Evolutionary conservation across 257 asterid species (phyloP).

Genomic region (Primulina eburnea): DNA sequence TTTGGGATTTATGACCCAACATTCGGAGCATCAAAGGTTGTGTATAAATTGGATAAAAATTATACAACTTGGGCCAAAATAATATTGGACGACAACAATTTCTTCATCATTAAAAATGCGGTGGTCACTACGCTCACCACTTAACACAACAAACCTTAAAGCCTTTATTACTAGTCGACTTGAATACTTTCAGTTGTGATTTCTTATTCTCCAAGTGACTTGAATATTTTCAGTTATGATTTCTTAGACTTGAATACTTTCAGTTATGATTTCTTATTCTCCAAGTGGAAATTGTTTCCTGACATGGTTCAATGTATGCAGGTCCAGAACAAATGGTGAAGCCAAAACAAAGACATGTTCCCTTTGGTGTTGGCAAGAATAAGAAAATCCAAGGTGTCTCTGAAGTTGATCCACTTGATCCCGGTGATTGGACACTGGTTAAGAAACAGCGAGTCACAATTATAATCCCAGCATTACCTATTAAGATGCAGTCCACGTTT

Average conservation of each 20-base stretch:
- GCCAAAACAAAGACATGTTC: conserved; percentile 41
- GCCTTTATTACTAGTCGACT: neutral
- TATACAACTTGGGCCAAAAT: neutral
- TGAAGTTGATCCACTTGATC: conserved; percentile 31
- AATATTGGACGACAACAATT: neutral
- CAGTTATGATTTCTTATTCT: neutral
- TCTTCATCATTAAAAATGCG: neutral
- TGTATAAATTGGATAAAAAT: neutral
- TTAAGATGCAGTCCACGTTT: conserved; percentile 25
- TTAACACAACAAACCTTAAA: neutral
- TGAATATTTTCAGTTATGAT: neutral
- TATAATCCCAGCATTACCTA: conserved; percentile 70
- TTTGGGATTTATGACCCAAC: neutral
- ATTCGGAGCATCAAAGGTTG: neutral
- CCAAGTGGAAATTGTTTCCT: conserved; percentile 8
- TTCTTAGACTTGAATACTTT: neutral
- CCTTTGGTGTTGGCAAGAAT: conserved; percentile 37
- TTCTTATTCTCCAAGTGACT: neutral
- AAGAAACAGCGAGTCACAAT: conserved; percentile 83
- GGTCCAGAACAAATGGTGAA: conserved; percentile 52
- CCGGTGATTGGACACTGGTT: conserved; percentile 66
- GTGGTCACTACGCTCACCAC: neutral
- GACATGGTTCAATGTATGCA: conserved; percentile 17
- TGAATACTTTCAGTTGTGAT: neutral
- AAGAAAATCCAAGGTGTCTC: conserved; percentile 29